A percentile compares a stretch with the other conserved stretches of the same genome.
Conservation (phyloP, 148 eudicot genomes). For the Talinum fruticosum region DNA sequence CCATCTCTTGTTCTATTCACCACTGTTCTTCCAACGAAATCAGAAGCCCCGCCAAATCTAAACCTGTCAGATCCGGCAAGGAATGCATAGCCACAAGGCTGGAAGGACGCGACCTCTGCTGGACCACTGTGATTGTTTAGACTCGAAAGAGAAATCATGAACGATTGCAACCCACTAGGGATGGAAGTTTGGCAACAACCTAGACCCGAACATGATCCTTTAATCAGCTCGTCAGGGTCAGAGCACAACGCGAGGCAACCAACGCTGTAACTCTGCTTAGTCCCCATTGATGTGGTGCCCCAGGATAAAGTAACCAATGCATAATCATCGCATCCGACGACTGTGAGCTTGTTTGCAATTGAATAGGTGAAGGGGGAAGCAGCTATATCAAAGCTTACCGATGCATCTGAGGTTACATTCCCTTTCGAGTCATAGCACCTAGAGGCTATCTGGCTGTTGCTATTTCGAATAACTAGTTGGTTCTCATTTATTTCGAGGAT, state of each 20-base stretch:
- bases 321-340: slow-evolving; percentile 30
- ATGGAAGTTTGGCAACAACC: slow-evolving; percentile 10
- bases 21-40: background rate
- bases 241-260: background rate
- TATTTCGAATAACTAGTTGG: slow-evolving; percentile 14
- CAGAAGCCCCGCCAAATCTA: background rate
- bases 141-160: background rate
- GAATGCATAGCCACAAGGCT: background rate
- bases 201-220: background rate
- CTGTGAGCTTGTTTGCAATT: slow-evolving; percentile 27
- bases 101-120: background rate
- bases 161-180: background rate
- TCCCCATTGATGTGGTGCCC: background rate
- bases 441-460: background rate
- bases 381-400: background rate
- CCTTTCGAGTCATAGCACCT: background rate
- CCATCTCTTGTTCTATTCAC: background rate
- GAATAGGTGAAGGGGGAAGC: slow-evolving; percentile 12
- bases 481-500: slow-evolving; percentile 19
- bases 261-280: background rate
- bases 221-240: background rate
- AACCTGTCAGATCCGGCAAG: background rate
- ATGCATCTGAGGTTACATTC: background rate
- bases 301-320: slow-evolving; percentile 5
- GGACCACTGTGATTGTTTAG: background rate